Base-by-base conservation (phyloP, 768 basidiomycete genomes). In the Lentinula raphanica region DNA sequence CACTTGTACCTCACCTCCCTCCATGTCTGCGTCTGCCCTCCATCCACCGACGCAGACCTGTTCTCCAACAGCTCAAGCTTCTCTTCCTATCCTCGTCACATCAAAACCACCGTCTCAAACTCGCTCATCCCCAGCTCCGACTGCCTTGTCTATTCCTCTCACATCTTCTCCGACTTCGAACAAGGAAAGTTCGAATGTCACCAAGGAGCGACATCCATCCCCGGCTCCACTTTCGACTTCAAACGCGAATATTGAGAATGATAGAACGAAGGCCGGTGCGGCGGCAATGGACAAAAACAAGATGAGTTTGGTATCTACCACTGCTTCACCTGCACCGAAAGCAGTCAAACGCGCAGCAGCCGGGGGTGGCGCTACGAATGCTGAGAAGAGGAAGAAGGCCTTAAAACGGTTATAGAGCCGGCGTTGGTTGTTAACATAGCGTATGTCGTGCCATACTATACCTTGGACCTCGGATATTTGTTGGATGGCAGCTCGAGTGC, bases 371-470 rank as follows among this genome's bases (percentile, higher is more conserved):
- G 68, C 73, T 5, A 79, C 77, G 2, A 84, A 84, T 1, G 83
- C 81, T 3, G 90, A 92, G 72, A 93, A 93, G 75, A 78, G 92
- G 70, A 93, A 93, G 80, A 93, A 92, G 77, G 92, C 91, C 3
- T 72, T 93, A 64, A 93, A 90, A 72, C 78, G 91, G 62, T 71
- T 93, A 70, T 93, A 51, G 28, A 23, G 6, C n/a, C 17, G 28
- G 12, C 27, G 13, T 29, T 46, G 45, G 13, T 46, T 48, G 17
- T 31, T 17, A n/a, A 48, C 32, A 49, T 49, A 49, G 19, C 27
- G 21, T 49, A 19, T 23, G 28, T 49, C 27, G 31, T 13, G 27
- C 19, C 48, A 28, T 5, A 28, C 13, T 49, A 49, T 49, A 35
- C 15, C 27, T n/a, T 29, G 28, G 46, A 31, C 15, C 19, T 12